Conservation (phyloP, 805 yeast genomes). For the Middelhovenomyces tepae region DNA sequence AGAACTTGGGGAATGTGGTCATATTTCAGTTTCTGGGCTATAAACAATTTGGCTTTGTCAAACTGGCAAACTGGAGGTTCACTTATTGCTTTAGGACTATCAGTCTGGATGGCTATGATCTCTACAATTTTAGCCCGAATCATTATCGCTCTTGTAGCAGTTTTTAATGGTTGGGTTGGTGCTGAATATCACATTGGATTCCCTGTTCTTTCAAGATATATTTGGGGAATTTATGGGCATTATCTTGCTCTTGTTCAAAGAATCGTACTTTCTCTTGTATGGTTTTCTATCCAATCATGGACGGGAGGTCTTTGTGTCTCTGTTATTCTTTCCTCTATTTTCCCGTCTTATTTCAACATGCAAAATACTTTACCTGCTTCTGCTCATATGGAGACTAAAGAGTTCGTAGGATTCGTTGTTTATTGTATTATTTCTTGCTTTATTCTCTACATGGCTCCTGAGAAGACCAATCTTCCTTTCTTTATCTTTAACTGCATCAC, state of each 20-base stretch:
- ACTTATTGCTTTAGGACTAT: conserved; percentile 35
- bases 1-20: conserved; percentile 40
- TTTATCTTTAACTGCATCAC: conserved; percentile 31
- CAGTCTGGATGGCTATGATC: conserved; percentile 35
- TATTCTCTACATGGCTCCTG: conserved; percentile 18
- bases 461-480: conserved; percentile 27
- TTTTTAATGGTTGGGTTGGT: conserved; percentile 40
- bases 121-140: conserved; percentile 26
- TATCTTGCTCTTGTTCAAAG: conserved; percentile 37
- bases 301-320: conserved; percentile 39
- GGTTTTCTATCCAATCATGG: conserved; percentile 39
- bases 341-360: conserved; percentile 31
- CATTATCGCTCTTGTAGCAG: conserved; percentile 12
- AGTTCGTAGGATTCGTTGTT: conserved; percentile 17
- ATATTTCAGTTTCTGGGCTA: conserved; percentile 24
- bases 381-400: conserved; percentile 25
- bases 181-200: conserved; percentile 42
- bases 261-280: conserved; percentile 37
- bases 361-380: conserved; percentile 34
- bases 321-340: conserved; percentile 30
- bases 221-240: conserved; percentile 41
- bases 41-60: conserved; percentile 28
- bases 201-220: conserved; percentile 36
- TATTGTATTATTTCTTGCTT: conserved; percentile 22
- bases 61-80: conserved; percentile 38